Base-by-base conservation (phyloP, 148 eudicot genomes). In the Oxyria digyna region DNA sequence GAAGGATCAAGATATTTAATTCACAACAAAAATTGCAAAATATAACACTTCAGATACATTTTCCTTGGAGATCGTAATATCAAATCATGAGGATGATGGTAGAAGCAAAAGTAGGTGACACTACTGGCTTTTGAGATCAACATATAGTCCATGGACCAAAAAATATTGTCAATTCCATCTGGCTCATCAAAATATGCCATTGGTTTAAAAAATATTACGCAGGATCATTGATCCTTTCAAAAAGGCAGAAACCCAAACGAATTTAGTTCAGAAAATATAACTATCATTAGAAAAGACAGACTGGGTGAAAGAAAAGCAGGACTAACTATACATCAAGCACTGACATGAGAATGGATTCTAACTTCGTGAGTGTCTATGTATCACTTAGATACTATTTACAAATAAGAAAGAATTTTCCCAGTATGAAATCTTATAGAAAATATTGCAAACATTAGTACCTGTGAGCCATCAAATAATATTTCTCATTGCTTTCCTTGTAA, bases 401-500 rank as follows among this genome's bases (percentile, higher is more conserved):
- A 70, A 64, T 20, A 69, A 72, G 42, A 37, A 24, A 48, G 24
- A 26, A 23, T 3, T 27, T 59, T 12, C 20, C 37, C 10, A 31
- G 31, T 5, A 27, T 57, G 26, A 59, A 13, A 15, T 14, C 0
- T 27, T 29, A 52, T 38, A 23, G 7, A 38, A 59, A 59, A 29
- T 8, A 13, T 20, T 59, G 15, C 65, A 59, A 59, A 59, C 14
- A 27, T 27, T 14, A 27, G 52, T 86, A 94, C 99, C 99, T 94
- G 69, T 94, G 99, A 71, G 98, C 98, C 84, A 93, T 90, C 83
- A 85, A 68, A 78, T 93, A 93, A 82, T 93, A 93, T 77, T 93
- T 93, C 79, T 93, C 98, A 71, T 93, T 93, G 88, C 98, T 90
- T 81, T 93, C 98, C 87, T 87, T 74, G 74, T 93, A 93, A 80